These are phyloP conservation scores for Margaritispora aquatica DNA, from an alignment of 495 filamentous ascomycete genomes.

Conservation along the genomic window DNA sequence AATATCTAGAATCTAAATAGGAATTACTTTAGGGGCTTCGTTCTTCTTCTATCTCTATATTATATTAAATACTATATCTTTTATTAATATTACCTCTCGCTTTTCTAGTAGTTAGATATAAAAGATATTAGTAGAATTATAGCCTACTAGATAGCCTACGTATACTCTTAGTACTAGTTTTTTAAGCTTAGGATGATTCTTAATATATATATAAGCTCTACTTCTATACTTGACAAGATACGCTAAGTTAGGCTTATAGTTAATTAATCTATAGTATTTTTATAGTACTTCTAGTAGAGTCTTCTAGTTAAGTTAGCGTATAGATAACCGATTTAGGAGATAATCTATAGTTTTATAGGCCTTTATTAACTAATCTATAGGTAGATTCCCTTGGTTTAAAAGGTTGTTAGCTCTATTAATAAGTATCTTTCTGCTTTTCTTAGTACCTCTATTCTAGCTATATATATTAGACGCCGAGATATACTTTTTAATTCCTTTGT, in stretches of 20 bases:
- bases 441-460: not conserved
- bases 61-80: not conserved
- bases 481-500: not conserved
- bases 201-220: slow-evolving; percentile 16
- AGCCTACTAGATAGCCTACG: slow-evolving; percentile 28
- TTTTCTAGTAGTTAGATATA: slow-evolving; percentile 19
- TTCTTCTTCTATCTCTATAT: not conserved
- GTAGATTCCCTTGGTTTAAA: not conserved
- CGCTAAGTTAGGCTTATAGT: not conserved
- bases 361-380: not conserved
- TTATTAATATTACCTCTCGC: not conserved
- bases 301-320: not conserved
- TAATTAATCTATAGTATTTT: not conserved
- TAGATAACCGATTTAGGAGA: not conserved
- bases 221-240: not conserved
- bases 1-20: too few species aligned
- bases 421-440: not conserved
- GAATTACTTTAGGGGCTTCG: not conserved
- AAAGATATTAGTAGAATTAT: slow-evolving; percentile 27
- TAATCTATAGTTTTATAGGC: not conserved
- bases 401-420: not conserved
- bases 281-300: not conserved
- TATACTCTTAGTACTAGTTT: slow-evolving; percentile 23
- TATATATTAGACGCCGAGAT: not conserved
- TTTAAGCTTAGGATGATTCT: slow-evolving; percentile 8